Conservation (phyloP, 176 grass and related monocot genomes). For the Oryza brachyantha region DNA sequence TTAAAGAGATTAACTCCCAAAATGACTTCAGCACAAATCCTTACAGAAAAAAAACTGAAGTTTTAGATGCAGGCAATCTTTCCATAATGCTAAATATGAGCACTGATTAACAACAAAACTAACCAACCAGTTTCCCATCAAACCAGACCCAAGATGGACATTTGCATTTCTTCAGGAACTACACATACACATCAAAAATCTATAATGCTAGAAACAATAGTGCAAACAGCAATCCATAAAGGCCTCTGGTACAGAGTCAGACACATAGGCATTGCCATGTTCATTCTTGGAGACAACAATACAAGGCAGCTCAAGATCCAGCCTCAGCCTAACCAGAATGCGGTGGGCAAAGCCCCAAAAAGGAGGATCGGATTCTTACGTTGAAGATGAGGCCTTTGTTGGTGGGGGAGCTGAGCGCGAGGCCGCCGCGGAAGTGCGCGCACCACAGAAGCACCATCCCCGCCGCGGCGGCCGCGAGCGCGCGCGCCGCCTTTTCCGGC, state of each 20-base stretch:
- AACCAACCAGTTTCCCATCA: neutral
- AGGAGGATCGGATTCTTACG: slow-evolving; percentile 32
- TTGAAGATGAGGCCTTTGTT: slow-evolving; percentile 49
- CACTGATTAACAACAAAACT: neutral
- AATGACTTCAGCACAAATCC: neutral
- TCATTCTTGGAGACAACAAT: neutral
- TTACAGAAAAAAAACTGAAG: neutral
- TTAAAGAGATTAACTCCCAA: neutral
- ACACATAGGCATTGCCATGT: neutral
- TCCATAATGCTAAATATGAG: neutral
- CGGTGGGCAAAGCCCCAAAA: too few relatives aligned
- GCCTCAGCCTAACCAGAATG: too few relatives aligned
- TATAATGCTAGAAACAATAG: neutral
- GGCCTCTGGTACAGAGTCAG: neutral
- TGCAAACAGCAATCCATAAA: neutral
- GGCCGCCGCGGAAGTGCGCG: slow-evolving; percentile 69
- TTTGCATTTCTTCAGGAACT: neutral
- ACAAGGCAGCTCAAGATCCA: neutral
- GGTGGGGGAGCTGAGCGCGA: slow-evolving; percentile 51
- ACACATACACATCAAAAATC: neutral
- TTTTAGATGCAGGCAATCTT: neutral
- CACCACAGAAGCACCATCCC: slow-evolving; percentile 77
- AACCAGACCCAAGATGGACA: neutral
- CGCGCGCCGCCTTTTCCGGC: slow-evolving; percentile 39
- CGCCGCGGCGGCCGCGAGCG: slow-evolving; percentile 39